Evolutionary conservation across 2,329 filamentous ascomycete species (phyloP), one percentile per base, ranked within the genome.

Genomic region (Monosporascus cannonballus): DNA sequence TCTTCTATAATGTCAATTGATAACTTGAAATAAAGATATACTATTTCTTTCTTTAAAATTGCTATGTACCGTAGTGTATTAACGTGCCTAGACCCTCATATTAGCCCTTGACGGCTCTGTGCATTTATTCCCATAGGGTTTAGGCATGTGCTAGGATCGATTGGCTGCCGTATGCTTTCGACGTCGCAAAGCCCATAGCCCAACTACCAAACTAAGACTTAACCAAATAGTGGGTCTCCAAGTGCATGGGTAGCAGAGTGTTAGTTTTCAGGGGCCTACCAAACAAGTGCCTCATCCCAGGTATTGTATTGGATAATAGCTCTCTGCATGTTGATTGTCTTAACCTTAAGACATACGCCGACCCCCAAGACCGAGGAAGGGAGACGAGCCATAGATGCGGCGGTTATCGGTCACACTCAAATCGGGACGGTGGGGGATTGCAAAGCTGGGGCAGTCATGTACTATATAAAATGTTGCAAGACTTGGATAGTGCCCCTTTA

Each of bases 101-200:
- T 9, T 34, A 14, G 11, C 11, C 9, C 30, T 34, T 14, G 30
- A 14, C 9, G 42, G 38, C 22, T 30, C 49, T 49, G 24, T 49
- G 55, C 50, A 54, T 53, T 45, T 45, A 36, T 52, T 51, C 47
- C 50, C 50, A 49, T 42, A 54, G 20, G 37, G 48, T 45, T 52
- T 34, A 53, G 47, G 51, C 59, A 66, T 65, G 62, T 66, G 64
- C 57, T 30, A 56, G 17, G 51, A 59, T 61, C 58, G 61, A 66
- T 66, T 66, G 64, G 64, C 48, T 59, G 49, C 17, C 41, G 20
- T 20, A 44, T 25, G n/a, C 20, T 20, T 20, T 20, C 18, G 6
- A 41, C 38, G 38, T 41, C 18, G 41, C 6, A 25, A 20, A 20
- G 20, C 14, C 41, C 41, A n/a, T 24, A 20, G 20, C n/a, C 14